A percentile compares a stretch with the other conserved stretches of the same genome.
Conservation (phyloP, 495 filamentous ascomycete genomes). For the Aspergillus biplanus region DNA sequence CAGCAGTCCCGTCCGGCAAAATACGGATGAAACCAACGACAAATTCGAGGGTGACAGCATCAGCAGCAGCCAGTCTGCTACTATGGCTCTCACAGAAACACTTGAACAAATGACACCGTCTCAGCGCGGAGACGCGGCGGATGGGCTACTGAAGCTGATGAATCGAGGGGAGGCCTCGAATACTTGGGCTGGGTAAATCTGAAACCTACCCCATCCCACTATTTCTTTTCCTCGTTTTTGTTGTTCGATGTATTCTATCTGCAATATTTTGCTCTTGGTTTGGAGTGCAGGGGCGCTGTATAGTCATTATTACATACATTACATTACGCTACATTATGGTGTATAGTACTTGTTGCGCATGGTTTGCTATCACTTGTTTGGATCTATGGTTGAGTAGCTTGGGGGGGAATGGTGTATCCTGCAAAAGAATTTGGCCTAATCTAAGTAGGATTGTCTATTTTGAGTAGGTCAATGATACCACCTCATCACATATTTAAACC, state of each 20-base stretch:
- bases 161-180: constrained; percentile 27
- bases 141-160: constrained; percentile 48
- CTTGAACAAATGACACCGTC: constrained; percentile 27
- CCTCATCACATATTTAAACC: too few relatives aligned
- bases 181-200: constrained; percentile 27
- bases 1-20: constrained; percentile 39
- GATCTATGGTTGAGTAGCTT: too few relatives aligned
- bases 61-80: not conserved
- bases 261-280: not conserved
- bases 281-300: too few relatives aligned
- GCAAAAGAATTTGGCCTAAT: too few relatives aligned
- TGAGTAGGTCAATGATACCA: too few relatives aligned
- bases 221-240: not conserved
- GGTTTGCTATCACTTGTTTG: too few relatives aligned
- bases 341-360: too few relatives aligned
- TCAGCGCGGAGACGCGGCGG: constrained; percentile 46
- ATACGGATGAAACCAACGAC: constrained; percentile 1
- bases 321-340: too few relatives aligned
- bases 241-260: not conserved
- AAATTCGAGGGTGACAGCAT: not conserved
- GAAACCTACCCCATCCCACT: not conserved
- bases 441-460: too few relatives aligned
- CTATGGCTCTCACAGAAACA: not conserved
- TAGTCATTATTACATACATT: too few relatives aligned
- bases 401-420: too few relatives aligned